A percentile compares a stretch with the other conserved stretches of the same genome.
Evolutionary conservation across 208 protist genomes (phyloP).

Genomic region (Tritrichomonas foetus): DNA sequence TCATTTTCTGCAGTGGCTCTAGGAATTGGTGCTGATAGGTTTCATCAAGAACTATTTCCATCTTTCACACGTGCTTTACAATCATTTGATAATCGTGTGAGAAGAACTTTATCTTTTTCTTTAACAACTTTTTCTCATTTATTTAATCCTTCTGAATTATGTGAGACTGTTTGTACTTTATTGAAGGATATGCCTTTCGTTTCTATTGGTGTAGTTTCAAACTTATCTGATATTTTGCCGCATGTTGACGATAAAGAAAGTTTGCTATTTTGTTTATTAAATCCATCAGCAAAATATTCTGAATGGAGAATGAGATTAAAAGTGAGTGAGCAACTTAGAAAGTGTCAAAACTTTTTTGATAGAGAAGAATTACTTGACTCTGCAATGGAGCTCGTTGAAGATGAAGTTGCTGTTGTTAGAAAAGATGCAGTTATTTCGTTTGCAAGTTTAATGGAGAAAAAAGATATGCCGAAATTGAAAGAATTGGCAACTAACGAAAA

Average conservation of each 20-base stretch:
- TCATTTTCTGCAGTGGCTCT: neutral
- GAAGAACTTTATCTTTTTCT: neutral
- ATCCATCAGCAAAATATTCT: neutral
- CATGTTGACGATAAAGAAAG: neutral
- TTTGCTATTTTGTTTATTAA: neutral
- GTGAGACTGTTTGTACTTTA: neutral
- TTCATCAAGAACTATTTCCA: neutral
- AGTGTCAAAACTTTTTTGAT: neutral
- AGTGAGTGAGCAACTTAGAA: neutral
- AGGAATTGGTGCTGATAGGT: neutral
- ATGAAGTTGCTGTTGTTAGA: neutral
- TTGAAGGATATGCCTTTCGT: neutral
- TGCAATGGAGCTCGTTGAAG: neutral
- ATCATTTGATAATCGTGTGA: neutral
- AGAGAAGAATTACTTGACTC: neutral
- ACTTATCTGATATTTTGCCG: neutral
- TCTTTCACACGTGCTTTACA: neutral
- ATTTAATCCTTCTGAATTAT: neutral
- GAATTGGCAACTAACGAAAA: neutral
- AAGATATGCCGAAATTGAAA: neutral
- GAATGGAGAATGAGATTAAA: neutral
- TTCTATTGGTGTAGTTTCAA: neutral
- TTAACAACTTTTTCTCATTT: neutral
- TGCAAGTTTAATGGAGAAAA: neutral
- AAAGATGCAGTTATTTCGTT: neutral